Evolutionary conservation across 352 stramenopile genomes (phyloP).

Genomic region (Phytophthora crassamura): DNA sequence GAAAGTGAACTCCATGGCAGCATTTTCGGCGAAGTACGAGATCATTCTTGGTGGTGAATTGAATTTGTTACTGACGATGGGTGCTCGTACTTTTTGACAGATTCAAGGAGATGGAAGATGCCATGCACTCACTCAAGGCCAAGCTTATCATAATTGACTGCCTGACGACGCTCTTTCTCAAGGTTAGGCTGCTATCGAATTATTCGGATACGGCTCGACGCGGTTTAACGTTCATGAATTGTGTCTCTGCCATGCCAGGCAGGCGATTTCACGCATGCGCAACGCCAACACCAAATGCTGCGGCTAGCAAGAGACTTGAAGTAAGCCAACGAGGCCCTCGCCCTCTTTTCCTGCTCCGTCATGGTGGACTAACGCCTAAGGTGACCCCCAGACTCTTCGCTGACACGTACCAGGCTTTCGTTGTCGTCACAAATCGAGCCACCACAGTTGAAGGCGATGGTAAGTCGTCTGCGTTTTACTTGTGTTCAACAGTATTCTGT

Average conservation of each 20-base stretch:
- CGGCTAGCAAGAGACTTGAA: conserved; percentile 61
- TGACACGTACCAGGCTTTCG: conserved; percentile 69
- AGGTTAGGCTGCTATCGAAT: conserved; percentile 38
- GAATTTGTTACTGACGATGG: neutral
- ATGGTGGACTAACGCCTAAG: conserved; percentile 3
- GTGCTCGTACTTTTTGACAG: conserved; percentile 29
- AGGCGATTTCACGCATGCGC: conserved; percentile 42
- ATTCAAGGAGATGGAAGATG: conserved; percentile 62
- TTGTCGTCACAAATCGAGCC: conserved; percentile 73
- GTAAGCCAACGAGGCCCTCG: conserved; percentile 20
- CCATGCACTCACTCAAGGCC: conserved; percentile 48
- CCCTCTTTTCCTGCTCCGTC: neutral
- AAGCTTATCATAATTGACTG: conserved; percentile 84
- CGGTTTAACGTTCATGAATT: neutral
- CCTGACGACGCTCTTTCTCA: conserved; percentile 62
- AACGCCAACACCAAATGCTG: conserved; percentile 61
- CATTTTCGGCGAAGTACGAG: conserved; percentile 55
- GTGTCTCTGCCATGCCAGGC: conserved; percentile 27
- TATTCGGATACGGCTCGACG: neutral
- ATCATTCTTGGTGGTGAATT: conserved; percentile 1
- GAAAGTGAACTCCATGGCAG: conserved; percentile 45
- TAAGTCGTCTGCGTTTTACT: conserved; percentile 6
- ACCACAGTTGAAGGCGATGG: conserved; percentile 46
- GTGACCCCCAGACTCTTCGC: conserved; percentile 55
- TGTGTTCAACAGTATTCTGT: neutral